A percentile compares a stretch with the other conserved stretches of the same genome.
These are phyloP conservation scores for Phaeolepiota aurea DNA, from an alignment of 768 basidiomycete genomes.

Conservation along the genomic window DNA sequence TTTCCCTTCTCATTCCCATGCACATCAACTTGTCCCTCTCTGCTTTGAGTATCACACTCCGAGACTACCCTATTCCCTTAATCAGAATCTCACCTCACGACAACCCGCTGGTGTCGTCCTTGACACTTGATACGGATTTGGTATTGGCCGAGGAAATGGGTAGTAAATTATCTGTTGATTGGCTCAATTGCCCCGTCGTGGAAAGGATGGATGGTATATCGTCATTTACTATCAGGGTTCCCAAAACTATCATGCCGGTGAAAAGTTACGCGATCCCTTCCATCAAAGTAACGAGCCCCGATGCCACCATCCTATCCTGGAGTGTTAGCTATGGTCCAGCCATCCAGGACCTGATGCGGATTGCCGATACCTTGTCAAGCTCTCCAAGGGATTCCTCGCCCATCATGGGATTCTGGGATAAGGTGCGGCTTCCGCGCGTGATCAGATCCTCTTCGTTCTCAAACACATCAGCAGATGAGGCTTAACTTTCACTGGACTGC, in stretches of 20 bases:
- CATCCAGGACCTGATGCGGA: constrained; percentile 78
- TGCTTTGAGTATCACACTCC: constrained; percentile 53
- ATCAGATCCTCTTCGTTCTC: background rate
- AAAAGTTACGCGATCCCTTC: constrained; percentile 82
- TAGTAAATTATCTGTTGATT: constrained; percentile 53
- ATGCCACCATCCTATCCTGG: constrained; percentile 76
- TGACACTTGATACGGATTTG: constrained; percentile 67
- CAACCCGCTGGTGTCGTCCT: constrained; percentile 30
- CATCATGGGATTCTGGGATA: constrained; percentile 91
- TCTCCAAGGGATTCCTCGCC: constrained; percentile 77
- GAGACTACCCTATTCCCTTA: constrained; percentile 87
- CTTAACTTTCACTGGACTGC: constrained; percentile 81
- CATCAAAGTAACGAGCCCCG: constrained; percentile 56
- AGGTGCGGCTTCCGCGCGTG: constrained; percentile 35
- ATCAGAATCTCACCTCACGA: constrained; percentile 56
- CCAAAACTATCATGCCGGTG: constrained; percentile 92
- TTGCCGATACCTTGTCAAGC: constrained; percentile 75
- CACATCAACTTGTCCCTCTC: constrained; percentile 64
- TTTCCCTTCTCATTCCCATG: constrained; percentile 76
- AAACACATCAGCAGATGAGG: constrained; percentile 40
- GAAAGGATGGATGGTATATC: constrained; percentile 38
- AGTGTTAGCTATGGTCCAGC: constrained; percentile 81
- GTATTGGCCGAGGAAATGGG: constrained; percentile 88
- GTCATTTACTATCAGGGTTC: constrained; percentile 54
- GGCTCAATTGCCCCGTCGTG: constrained; percentile 62